Base-by-base conservation (phyloP, 495 filamentous ascomycete species). In the Penicillium cinerascens region DNA sequence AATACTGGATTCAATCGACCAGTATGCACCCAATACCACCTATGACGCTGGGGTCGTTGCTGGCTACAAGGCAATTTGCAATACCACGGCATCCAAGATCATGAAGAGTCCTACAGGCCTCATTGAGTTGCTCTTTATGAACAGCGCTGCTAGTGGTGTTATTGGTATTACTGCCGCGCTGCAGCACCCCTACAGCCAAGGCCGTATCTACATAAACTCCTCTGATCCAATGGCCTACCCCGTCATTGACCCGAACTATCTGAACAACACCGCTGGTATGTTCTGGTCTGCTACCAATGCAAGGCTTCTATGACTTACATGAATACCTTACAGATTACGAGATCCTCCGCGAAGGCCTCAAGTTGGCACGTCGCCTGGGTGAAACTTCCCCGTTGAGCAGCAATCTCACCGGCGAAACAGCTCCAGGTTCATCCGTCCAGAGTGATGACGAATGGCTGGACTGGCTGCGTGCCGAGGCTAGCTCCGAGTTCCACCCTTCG, bases 401-500 rank as follows among this genome's bases (percentile, higher is more conserved):
- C 21, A 64, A 43, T n/a, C 52, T 68, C 22, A 68, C 58, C 3
- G 46, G 29, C 15, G 67, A 70, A 44, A 64, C 48, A 10, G 26
- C 58, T 0, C 67, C 67, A 13, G 67, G 67, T 6, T 27, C 54
- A 10, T 25, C 47, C 0, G 54, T 62, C 15, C 45, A 62, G 16
- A 59, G 52, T 15, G 67, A 70, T 27, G 58, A 58, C 0, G 58
- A 68, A n/a, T 71, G 61, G 67, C 7, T 42, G 0, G 39, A 57
- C 11, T 70, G 59, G 56, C 33, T 70, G 6, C 54, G 57, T 17
- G 13, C 41, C 15, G 15, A 33, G 10, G 61, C 59, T 8, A 44
- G 67, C 17, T 73, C 75, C 0, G 71, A 77, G 38, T 78, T 65
- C 48, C 78, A 81, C 51, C 77, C 77, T 0, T 72, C 70, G 6